A percentile compares a stretch with the other conserved stretches of the same genome.
phyloP scores from a whole-genome alignment of 192 early-diverging fungal species.

The Powellomyces hirtus region DNA sequence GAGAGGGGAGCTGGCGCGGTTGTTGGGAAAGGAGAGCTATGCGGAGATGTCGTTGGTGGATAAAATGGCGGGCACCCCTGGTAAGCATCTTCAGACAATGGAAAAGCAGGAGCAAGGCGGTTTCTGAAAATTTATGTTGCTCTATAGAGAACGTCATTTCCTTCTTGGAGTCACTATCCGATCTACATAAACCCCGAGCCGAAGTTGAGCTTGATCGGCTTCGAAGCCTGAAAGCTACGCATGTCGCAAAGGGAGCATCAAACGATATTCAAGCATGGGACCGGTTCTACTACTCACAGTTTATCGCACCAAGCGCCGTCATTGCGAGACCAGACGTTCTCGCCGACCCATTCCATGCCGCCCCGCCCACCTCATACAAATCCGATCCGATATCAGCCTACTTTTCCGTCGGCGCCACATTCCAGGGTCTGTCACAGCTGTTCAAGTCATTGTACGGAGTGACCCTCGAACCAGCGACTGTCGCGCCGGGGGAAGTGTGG shows the following conservation, averaged over 20 bases:
- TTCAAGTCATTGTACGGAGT: constrained; percentile 88
- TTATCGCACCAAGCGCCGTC: constrained; percentile 16
- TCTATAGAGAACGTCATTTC: constrained; percentile 68
- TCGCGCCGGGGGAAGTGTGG: constrained; percentile 82
- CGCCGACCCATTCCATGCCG: constrained; percentile 12
- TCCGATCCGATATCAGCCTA: constrained; percentile 60
- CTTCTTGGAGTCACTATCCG: constrained; percentile 76
- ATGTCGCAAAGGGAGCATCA: constrained; percentile 18
- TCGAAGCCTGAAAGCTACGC: constrained; percentile 32
- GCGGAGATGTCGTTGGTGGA: constrained; percentile 81
- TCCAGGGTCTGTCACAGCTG: constrained; percentile 83
- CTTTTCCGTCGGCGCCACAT: constrained; percentile 84
- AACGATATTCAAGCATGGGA: constrained; percentile 76
- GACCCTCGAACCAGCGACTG: constrained; percentile 64
- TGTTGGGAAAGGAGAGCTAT: constrained; percentile 80
- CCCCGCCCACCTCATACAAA: neutral
- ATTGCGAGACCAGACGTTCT: neutral
- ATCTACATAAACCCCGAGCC: constrained; percentile 57
- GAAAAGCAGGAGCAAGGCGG: neutral
- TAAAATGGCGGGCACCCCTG: constrained; percentile 88
- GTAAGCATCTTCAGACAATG: constrained; percentile 31
- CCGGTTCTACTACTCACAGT: constrained; percentile 66
- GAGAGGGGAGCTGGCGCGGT: constrained; percentile 68
- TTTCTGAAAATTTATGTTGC: neutral
- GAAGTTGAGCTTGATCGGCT: constrained; percentile 52